Evolutionary conservation across 2,329 filamentous ascomycete species (phyloP).

Genomic region (Cordyceps farinosa): DNA sequence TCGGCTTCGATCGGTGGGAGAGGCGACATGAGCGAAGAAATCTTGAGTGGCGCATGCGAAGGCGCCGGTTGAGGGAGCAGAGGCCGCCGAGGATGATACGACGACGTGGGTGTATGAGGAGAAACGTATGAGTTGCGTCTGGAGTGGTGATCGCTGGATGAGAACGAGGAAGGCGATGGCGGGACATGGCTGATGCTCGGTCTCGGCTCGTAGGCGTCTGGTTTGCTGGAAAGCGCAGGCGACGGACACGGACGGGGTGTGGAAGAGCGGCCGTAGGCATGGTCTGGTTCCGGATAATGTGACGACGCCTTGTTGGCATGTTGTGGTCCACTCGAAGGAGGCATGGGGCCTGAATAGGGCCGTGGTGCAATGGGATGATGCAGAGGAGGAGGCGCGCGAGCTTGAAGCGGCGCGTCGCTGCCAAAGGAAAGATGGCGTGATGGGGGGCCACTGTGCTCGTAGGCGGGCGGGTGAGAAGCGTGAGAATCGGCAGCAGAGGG

Average conservation of each 20-base stretch:
- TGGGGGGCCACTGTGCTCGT: slow-evolving; percentile 28
- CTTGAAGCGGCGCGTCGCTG: slow-evolving; percentile 27
- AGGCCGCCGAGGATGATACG: slow-evolving; percentile 26
- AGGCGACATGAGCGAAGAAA: slow-evolving; percentile 33
- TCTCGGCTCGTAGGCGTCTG: slow-evolving; percentile 35
- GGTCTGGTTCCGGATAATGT: slow-evolving; percentile 39
- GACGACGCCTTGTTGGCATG: slow-evolving; percentile 39
- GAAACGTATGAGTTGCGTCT: slow-evolving; percentile 30
- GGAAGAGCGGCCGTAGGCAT: slow-evolving; percentile 35
- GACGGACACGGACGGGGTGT: slow-evolving; percentile 31
- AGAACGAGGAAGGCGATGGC: slow-evolving; percentile 35
- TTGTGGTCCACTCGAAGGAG: slow-evolving; percentile 27
- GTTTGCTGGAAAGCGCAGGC: slow-evolving; percentile 30
- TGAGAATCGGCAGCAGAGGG: slow-evolving; percentile 48
- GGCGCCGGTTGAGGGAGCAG: slow-evolving; percentile 27
- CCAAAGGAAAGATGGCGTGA: slow-evolving; percentile 35
- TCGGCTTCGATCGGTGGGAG: slow-evolving; percentile 35
- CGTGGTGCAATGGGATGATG: slow-evolving; percentile 32
- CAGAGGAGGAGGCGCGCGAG: slow-evolving; percentile 22
- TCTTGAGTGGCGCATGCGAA: slow-evolving; percentile 37
- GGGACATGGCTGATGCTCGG: slow-evolving; percentile 35
- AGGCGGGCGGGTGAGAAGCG: slow-evolving; percentile 35
- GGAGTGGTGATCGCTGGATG: slow-evolving; percentile 26
- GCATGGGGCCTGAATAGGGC: slow-evolving; percentile 17
- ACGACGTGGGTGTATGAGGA: slow-evolving; percentile 25